A percentile compares a stretch with the other conserved stretches of the same genome.
Evolutionary conservation across 805 yeast genomes (phyloP).

Genomic region (Isabelozyma heimii): DNA sequence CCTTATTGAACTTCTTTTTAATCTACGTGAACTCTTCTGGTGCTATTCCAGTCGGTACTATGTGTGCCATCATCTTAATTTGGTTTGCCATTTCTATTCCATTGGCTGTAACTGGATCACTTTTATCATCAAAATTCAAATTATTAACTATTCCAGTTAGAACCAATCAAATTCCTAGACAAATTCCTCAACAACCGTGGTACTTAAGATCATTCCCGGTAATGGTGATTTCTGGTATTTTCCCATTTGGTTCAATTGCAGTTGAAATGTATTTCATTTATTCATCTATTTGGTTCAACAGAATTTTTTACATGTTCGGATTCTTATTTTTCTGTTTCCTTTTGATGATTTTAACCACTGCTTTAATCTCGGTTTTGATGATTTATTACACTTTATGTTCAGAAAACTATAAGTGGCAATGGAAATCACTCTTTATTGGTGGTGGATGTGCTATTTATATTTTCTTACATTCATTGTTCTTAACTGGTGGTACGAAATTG

Average conservation of each 20-base stretch:
- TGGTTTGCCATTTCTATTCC: slow-evolving; percentile 91
- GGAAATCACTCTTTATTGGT: slow-evolving; percentile 84
- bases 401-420: slow-evolving; percentile 96
- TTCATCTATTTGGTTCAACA: slow-evolving; percentile 89
- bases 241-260: slow-evolving; percentile 93
- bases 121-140: slow-evolving; percentile 66
- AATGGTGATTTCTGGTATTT: slow-evolving; percentile 76
- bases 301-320: slow-evolving; percentile 96
- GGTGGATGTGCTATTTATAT: slow-evolving; percentile 89
- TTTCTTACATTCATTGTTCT: slow-evolving; percentile 75
- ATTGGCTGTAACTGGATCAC: slow-evolving; percentile 77
- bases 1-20: slow-evolving; percentile 78
- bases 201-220: slow-evolving; percentile 68
- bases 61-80: slow-evolving; percentile 72
- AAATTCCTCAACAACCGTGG: slow-evolving; percentile 89
- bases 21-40: slow-evolving; percentile 81
- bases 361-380: slow-evolving; percentile 74
- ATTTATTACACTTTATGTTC: slow-evolving; percentile 81
- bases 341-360: slow-evolving; percentile 79
- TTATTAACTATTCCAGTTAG: slow-evolving; percentile 71
- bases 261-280: slow-evolving; percentile 93
- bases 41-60: slow-evolving; percentile 89
- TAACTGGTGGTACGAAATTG: slow-evolving; percentile 61
- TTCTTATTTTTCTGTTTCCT: slow-evolving; percentile 84
- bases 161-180: slow-evolving; percentile 94